Percentiles rank a stretch among this genome's conserved stretches.
Conservation (phyloP, 2,329 filamentous ascomycete species). For the Ophiobolus disseminans region DNA sequence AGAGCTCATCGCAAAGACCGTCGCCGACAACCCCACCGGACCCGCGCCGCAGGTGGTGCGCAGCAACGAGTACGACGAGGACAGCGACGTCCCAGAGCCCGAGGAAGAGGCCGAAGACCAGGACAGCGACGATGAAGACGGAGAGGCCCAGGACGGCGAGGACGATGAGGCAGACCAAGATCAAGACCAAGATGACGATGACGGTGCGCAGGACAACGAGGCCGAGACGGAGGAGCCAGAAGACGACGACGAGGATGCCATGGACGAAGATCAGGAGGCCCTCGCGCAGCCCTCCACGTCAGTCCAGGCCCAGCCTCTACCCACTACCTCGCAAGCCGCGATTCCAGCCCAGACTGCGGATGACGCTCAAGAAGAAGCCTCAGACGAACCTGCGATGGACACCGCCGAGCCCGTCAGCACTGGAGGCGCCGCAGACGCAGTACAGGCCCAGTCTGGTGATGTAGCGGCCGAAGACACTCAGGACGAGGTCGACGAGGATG, state of each 20-base stretch:
- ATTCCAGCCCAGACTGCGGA: neutral
- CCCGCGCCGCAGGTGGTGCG: slow-evolving; percentile 14
- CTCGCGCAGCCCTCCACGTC: no score
- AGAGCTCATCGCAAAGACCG: slow-evolving; percentile 18
- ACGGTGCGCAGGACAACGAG: slow-evolving; percentile 11
- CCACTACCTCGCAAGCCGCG: neutral
- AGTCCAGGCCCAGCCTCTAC: neutral
- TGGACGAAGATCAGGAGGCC: slow-evolving; percentile 11
- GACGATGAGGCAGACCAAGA: slow-evolving; percentile 18
- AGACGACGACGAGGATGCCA: slow-evolving; percentile 11
- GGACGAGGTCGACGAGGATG: slow-evolving; percentile 3
- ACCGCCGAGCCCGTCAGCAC: no score
- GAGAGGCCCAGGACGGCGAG: slow-evolving; percentile 11
- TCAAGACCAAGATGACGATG: slow-evolving; percentile 10
- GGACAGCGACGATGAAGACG: slow-evolving; percentile 16
- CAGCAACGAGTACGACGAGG: slow-evolving; percentile 12
- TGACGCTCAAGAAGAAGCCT: slow-evolving; percentile 2
- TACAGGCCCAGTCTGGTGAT: neutral
- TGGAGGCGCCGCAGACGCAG: neutral
- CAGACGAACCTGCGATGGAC: no score
- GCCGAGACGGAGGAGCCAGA: slow-evolving; percentile 11
- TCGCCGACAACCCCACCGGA: slow-evolving; percentile 15
- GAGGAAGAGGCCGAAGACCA: slow-evolving; percentile 8
- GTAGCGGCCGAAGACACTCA: neutral
- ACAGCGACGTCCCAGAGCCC: slow-evolving; percentile 10